These are phyloP conservation scores for Globisporangium emineosum DNA, from an alignment of 352 stramenopile species.

Conservation along the genomic window DNA sequence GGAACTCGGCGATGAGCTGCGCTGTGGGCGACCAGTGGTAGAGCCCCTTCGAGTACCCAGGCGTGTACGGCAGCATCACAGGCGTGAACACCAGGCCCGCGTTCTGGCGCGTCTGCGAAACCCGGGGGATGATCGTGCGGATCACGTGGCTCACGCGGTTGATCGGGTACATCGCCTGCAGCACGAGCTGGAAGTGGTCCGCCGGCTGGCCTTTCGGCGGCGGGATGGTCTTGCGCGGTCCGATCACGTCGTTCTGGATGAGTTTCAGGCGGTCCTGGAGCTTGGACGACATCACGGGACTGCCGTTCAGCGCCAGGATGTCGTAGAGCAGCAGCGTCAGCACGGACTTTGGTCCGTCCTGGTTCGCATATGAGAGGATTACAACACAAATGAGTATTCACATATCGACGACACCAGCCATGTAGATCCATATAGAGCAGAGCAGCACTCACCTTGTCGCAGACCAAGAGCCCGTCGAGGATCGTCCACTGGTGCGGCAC, in stretches of 20 bases:
- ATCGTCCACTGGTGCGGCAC: slow-evolving; percentile 88
- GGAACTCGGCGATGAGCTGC: slow-evolving; percentile 67
- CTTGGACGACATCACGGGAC: slow-evolving; percentile 79
- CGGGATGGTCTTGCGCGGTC: slow-evolving; percentile 69
- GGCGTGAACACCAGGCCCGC: slow-evolving; percentile 76
- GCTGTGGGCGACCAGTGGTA: slow-evolving; percentile 67
- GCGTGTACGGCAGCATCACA: slow-evolving; percentile 73
- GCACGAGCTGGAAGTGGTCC: slow-evolving; percentile 78
- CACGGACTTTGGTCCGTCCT: slow-evolving; percentile 58
- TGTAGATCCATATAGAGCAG: neutral
- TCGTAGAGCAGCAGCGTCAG: slow-evolving; percentile 84
- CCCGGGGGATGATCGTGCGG: slow-evolving; percentile 64
- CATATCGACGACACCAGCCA: no score
- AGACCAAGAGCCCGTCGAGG: slow-evolving; percentile 78
- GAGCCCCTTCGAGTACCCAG: slow-evolving; percentile 70
- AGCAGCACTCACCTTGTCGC: slow-evolving; percentile 45
- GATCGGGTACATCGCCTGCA: slow-evolving; percentile 84
- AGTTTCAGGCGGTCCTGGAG: slow-evolving; percentile 84
- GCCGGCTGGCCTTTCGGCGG: slow-evolving; percentile 72
- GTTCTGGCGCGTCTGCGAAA: slow-evolving; percentile 77
- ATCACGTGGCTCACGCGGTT: slow-evolving; percentile 77
- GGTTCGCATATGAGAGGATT: no score
- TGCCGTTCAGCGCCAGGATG: slow-evolving; percentile 83
- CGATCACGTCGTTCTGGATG: slow-evolving; percentile 89
- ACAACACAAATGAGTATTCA: no score